phyloP scores from a whole-genome alignment of 2,329 filamentous ascomycete genomes.

The Fusarium sp. region DNA sequence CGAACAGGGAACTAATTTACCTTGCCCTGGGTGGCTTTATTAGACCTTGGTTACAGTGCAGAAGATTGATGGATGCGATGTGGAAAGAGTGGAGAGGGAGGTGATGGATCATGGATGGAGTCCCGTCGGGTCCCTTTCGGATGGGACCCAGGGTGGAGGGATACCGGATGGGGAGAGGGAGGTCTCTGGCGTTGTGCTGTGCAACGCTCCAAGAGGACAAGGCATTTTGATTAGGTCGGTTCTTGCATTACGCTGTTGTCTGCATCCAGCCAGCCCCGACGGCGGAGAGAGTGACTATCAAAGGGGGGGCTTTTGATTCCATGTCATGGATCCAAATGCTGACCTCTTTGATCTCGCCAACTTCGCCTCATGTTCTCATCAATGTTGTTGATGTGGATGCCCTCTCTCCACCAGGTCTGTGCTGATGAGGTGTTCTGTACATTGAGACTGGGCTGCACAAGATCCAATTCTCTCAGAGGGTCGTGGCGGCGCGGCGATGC shows the following conservation, averaged over 20 bases:
- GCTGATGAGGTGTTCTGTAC: slow-evolving; percentile 7
- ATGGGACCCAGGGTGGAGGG: slow-evolving; percentile 25
- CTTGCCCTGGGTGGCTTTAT: slow-evolving; percentile 32
- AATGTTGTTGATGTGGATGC: slow-evolving; percentile 1
- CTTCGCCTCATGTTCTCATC: not conserved
- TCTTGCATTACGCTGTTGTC: not conserved
- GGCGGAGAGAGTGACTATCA: not conserved
- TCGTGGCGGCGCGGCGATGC: slow-evolving; percentile 15
- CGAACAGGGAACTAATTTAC: slow-evolving; percentile 42
- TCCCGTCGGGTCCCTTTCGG: slow-evolving; percentile 26
- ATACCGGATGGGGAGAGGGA: slow-evolving; percentile 3
- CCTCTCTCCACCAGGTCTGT: slow-evolving; percentile 13
- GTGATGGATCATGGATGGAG: slow-evolving; percentile 32
- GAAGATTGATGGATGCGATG: slow-evolving; percentile 36
- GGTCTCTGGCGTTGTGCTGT: slow-evolving; percentile 12
- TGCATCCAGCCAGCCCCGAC: not conserved
- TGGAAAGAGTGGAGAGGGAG: slow-evolving; percentile 36
- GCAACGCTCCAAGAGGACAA: slow-evolving; percentile 8
- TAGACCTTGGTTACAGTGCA: slow-evolving; percentile 34
- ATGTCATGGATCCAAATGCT: slow-evolving; percentile 20
- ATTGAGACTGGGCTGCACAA: not conserved
- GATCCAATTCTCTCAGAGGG: slow-evolving; percentile 18
- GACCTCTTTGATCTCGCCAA: not conserved
- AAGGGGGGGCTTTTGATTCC: not conserved
- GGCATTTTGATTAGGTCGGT: not conserved